Evolutionary conservation across 1,284 basidiomycete species (phyloP), one percentile per base, ranked within the genome.

Genomic region (Singerocomus rubriflavus): DNA sequence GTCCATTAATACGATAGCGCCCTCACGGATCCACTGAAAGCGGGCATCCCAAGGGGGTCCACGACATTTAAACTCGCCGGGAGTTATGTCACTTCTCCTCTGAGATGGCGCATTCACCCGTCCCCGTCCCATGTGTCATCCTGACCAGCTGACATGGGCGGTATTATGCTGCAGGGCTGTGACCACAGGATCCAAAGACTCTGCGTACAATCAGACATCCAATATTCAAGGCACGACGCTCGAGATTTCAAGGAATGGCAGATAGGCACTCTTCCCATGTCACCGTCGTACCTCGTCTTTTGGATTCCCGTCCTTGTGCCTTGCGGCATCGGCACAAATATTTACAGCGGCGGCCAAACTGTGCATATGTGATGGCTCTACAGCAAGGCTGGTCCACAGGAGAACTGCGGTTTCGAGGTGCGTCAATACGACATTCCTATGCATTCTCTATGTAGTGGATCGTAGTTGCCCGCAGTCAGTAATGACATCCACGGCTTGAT

Each of bases 311-410:
- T 8, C 5, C 30, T 29, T n/a, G 33, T 37, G 14, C 48, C 33
- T 41, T 32, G 11, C 14, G 9, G 5, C 4, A 30, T 10, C 27
- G 29, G 29, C 17, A 16, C 21, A 27, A 34, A 26, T 2, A 25
- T 46, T 6, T 1, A 25, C 46, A 91, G 88, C 57, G 92, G 92
- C 29, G 91, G 84, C 57, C 88, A 95, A 66, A 93, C 93, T 8
- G 98, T 98, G 94, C 93, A 2, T 90, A 85, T 55, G 93, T 98
- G 25, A 91, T 98, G 86, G 91, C 89, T 3, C 73, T 93, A 33
- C 85, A 95, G 56, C 83, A 94, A 64, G 82, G 84, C 14, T 96
- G 93, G 93, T 68, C 76, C 3, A 85, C 85, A 0, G 75, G 81
- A 41, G 65, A 78, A n/a, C 68, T 92, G 48, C 76, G 84, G 59